Base-by-base conservation (phyloP, 177 flowering plant genomes). In the Tripterygium wilfordii region DNA sequence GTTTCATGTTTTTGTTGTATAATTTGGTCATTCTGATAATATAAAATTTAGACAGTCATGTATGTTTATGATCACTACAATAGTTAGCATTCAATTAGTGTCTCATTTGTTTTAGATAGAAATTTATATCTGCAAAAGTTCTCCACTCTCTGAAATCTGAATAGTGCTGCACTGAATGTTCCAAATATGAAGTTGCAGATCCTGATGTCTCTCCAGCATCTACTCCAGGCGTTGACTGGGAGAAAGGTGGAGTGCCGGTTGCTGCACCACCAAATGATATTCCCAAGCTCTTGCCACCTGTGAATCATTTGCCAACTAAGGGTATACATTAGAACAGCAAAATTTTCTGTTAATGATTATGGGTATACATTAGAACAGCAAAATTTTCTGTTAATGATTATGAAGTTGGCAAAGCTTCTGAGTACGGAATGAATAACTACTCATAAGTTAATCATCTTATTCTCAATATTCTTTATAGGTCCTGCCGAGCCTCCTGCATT, bases 131-230 rank as follows among this genome's bases (percentile, higher is more conserved):
- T n/a, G n/a, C n/a, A n/a, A n/a, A n/a, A n/a, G n/a, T n/a, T n/a
- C n/a, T n/a, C n/a, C n/a, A n/a, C n/a, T n/a, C n/a, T n/a, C n/a
- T n/a, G n/a, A n/a, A n/a, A n/a, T n/a, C n/a, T n/a, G n/a, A n/a
- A n/a, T n/a, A n/a, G n/a, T n/a, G n/a, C n/a, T n/a, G n/a, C n/a
- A n/a, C 42, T 49, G 24, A 29, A 38, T 21, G 52, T 36, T 50
- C 29, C 15, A 18, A 33, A 30, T 41, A 27, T 46, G 54, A 60
- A 40, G 45, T 53, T 49, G 32, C 56, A 77, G 75, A 25, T 33
- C 64, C 44, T 48, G 37, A 27, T 49, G 41, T 56, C n/a, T 36
- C 71, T 53, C 74, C 67, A 51, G n/a, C 63, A 59, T 65, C 75
- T 54, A 60, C 73, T 22, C 53, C 64, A 22, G 53, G 60, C 43